Conservation (phyloP, 1,284 basidiomycete genomes). For the Irpex sp. region DNA sequence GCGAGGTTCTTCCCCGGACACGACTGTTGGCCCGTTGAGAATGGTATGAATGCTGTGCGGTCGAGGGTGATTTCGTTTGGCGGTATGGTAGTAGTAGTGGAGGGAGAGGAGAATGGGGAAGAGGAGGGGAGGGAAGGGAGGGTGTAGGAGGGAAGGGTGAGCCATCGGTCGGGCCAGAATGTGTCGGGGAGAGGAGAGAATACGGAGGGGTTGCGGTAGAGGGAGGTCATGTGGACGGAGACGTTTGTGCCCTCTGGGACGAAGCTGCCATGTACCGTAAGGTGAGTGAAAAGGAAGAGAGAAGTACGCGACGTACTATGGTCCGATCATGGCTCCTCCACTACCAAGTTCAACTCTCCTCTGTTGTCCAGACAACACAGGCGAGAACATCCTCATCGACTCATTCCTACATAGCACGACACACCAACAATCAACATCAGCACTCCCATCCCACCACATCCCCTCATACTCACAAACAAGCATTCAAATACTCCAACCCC, state of each 20-base stretch:
- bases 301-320: constrained; percentile 8
- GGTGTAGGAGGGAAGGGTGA: constrained; percentile 16
- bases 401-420: constrained; percentile 42
- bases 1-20: constrained; percentile 26
- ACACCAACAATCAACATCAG: too few species aligned
- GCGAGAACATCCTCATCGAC: constrained; percentile 34
- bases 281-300: neutral
- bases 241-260: constrained; percentile 36
- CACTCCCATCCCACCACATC: too few species aligned
- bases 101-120: neutral
- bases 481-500: constrained; percentile 13
- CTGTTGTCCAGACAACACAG: constrained; percentile 29
- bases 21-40: constrained; percentile 16
- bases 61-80: constrained; percentile 5
- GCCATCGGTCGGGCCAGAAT: constrained; percentile 43
- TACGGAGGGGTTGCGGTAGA: constrained; percentile 37
- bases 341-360: constrained; percentile 26
- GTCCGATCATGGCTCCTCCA: constrained; percentile 26
- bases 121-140: constrained; percentile 1
- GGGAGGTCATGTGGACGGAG: constrained; percentile 30
- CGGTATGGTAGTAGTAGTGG: constrained; percentile 3
- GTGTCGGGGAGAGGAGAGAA: constrained; percentile 37
- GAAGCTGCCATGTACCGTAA: constrained; percentile 24
- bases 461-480: constrained; percentile 13
- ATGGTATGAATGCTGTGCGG: constrained; percentile 17